Evolutionary conservation across 148 eudicot genomes (phyloP).

Genomic region (Rhododendron vialii): DNA sequence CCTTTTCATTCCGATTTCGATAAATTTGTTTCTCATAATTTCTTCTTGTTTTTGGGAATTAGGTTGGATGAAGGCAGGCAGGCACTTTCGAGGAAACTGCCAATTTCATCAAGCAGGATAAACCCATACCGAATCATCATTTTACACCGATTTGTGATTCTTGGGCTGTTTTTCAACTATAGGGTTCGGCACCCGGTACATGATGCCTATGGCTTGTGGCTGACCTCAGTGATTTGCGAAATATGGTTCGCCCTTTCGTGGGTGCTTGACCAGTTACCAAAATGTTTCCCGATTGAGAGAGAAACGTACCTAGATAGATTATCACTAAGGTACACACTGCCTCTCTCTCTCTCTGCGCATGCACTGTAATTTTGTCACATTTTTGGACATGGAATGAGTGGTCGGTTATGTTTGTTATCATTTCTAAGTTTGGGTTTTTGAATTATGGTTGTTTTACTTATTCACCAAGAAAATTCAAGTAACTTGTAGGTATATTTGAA

Average conservation of each 20-base stretch:
- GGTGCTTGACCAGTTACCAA: slow-evolving; percentile 96
- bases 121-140: slow-evolving; percentile 87
- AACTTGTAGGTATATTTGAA: no score
- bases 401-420: background rate
- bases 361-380: no score
- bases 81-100: slow-evolving; percentile 88
- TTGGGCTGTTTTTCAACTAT: slow-evolving; percentile 85
- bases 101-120: slow-evolving; percentile 91
- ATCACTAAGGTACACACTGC: slow-evolving; percentile 59
- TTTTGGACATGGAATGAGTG: background rate
- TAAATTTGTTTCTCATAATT: background rate
- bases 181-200: slow-evolving; percentile 83
- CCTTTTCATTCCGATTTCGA: background rate
- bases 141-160: slow-evolving; percentile 64
- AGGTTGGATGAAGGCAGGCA: slow-evolving; percentile 99
- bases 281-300: slow-evolving; percentile 85
- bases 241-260: slow-evolving; percentile 96
- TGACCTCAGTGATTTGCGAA: slow-evolving; percentile 91
- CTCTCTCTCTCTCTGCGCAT: no score
- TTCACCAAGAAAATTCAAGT: no score
- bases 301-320: slow-evolving; percentile 96
- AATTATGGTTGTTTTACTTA: no score
- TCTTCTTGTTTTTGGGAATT: background rate
- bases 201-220: slow-evolving; percentile 88
- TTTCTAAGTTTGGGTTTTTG: background rate